Base-by-base conservation (phyloP, 2,329 filamentous ascomycete species). In the Claviceps digitariae region DNA sequence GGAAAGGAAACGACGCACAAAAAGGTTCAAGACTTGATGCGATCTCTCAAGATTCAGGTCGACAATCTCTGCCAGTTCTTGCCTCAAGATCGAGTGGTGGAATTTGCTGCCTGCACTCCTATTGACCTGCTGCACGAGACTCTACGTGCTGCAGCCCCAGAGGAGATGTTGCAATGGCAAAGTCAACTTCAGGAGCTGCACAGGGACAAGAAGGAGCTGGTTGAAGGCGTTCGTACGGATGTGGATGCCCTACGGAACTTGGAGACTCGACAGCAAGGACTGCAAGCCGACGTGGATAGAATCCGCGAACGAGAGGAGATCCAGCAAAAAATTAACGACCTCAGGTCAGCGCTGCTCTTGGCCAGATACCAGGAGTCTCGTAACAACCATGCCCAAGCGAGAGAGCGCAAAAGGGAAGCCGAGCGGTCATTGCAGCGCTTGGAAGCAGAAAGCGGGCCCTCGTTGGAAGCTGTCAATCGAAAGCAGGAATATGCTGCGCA, bases 11-110 rank as follows among this genome's bases (percentile, higher is more conserved):
- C 74, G 5, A 75, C 75, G 1, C 79, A 82, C 57, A 85, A 83
- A 61, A 74, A 74, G 3, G 76, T 97, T 7, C 75, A 85, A 60
- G 70, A 75, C 10, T 71, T 95, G 49, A 86, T 84, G 56, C 78
- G 74, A 55, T 76, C 75, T 10, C 82, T 95, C 62, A 85, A 85
- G 49, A 97, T 98, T 51, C 93, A 98, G 67, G 88, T 97, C 58
- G 93, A 98, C 72, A 98, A 98, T 61, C 76, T 98, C 2, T 98
- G 93, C 66, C 93, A 98, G 66, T 98, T 98, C 62, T 72, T 98
- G 46, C 93, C 93, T 0, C 93, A 98, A 67, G 93, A 98, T 65
- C 86, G 90, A 60, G 93, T 98, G 1, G 88, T 90, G 25, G 90
- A 96, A 64, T 98, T 98, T 65, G 89, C 93, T 5, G 85, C 80